Base-by-base conservation (phyloP, 257 asterid genomes). In the Mitragyna speciosa region DNA sequence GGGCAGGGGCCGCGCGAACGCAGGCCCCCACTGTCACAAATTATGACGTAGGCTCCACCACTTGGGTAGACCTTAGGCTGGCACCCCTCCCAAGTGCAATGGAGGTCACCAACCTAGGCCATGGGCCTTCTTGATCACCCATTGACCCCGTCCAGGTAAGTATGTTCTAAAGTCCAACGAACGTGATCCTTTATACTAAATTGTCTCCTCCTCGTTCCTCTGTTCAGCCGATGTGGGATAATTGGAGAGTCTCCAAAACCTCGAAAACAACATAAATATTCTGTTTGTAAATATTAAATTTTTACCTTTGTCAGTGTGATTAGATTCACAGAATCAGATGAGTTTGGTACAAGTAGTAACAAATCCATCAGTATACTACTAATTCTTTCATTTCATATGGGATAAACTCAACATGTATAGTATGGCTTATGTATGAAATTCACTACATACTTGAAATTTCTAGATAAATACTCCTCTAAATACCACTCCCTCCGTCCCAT, bases 51-150 rank as follows among this genome's bases (percentile, higher is more conserved):
- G 78, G 78, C 67, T 74, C 78, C 63, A 45, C 68, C 67, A 73
- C 67, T 31, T 74, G 78, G 77, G 33, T 45, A 56, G 78, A 74
- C 78, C 68, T 74, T 74, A 74, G 68, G 20, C n/a, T 0, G 30
- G 84, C 80, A 71, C 83, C 86, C 87, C 59, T 84, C 77, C 83
- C 0, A 68, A 61, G 84, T 84, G 86, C 89, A 82, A 73, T 86
- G 83, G 39, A 79, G 49, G 86, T 79, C 82, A 75, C 80, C 61
- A 47, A 4, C 74, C 83, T 65, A 87, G 78, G 85, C 73, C 88
- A 69, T 82, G n/a, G 72, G 41, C 75, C 83, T 80, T 75, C 0
- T 17, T 48, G 88, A 80, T 82, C 75, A 0, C 77, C 86, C 86
- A 87, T 73, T 19, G 73, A 84, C 79, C 78, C 78, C 70, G 73